Evolutionary conservation across 1,139 yeast species (phyloP).

Genomic region (Pichia sp.): DNA sequence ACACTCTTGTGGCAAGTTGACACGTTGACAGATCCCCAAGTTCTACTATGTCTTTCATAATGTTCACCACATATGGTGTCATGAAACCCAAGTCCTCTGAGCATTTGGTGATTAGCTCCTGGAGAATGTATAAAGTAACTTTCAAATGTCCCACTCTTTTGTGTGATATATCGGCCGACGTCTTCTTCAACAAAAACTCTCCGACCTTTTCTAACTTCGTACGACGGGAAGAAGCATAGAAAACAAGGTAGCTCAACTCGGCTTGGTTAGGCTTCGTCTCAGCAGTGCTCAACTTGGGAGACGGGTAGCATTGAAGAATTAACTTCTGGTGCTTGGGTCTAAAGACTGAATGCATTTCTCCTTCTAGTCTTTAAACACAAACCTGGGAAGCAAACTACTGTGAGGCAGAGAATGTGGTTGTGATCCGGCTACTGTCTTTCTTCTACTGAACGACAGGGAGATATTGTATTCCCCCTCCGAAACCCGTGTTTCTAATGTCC

Average conservation of each 20-base stretch:
- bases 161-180: slow-evolving; percentile 57
- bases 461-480: not conserved
- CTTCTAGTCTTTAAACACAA: not conserved
- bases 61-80: slow-evolving; percentile 56
- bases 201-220: slow-evolving; percentile 86
- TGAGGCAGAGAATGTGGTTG: not conserved
- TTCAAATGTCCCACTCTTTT: slow-evolving; percentile 72
- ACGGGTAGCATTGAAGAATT: slow-evolving; percentile 90
- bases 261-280: slow-evolving; percentile 91
- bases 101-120: slow-evolving; percentile 70
- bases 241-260: slow-evolving; percentile 80
- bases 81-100: slow-evolving; percentile 79
- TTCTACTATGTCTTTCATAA: slow-evolving; percentile 40
- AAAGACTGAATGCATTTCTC: slow-evolving; percentile 17
- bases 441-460: not conserved
- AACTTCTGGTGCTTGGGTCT: slow-evolving; percentile 82
- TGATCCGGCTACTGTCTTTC: not conserved
- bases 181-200: slow-evolving; percentile 57
- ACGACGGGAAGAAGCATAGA: slow-evolving; percentile 88
- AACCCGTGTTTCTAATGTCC: not conserved
- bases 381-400: not conserved
- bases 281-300: slow-evolving; percentile 50
- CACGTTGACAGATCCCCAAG: slow-evolving; percentile 54
- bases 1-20: slow-evolving; percentile 49
- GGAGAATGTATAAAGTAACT: slow-evolving; percentile 70